Conservation (phyloP, 345 rosid species). For the Syzygium oleosum region DNA sequence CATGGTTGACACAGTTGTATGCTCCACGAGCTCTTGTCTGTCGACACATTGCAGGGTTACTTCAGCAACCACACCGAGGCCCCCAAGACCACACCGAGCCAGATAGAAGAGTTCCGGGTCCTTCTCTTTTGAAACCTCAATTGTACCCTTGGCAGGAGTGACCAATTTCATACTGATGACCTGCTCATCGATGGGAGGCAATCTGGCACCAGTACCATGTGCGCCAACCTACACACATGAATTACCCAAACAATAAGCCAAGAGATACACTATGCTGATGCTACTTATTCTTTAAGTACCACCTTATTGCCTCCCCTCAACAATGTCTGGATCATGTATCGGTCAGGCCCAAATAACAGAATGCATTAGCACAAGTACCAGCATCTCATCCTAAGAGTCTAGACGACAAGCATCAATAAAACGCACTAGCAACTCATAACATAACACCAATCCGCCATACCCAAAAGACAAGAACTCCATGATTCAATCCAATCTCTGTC, state of each 20-base stretch:
- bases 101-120: constrained; percentile 87
- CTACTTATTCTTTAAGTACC: neutral
- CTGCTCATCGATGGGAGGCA: constrained; percentile 97
- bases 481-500: neutral
- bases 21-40: constrained; percentile 91
- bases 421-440: neutral
- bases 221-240: constrained; percentile 70
- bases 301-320: neutral
- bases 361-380: neutral
- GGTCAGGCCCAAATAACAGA: neutral
- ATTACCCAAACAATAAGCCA: neutral
- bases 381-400: neutral
- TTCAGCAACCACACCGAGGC: constrained; percentile 96
- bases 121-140: constrained; percentile 76
- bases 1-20: constrained; percentile 63
- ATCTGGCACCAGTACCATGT: constrained; percentile 93
- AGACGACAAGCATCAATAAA: neutral
- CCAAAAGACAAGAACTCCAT: neutral
- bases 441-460: neutral
- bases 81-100: constrained; percentile 95
- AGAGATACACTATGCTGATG: neutral
- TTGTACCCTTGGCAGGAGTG: constrained; percentile 91
- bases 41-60: constrained; percentile 92
- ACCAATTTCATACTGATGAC: constrained; percentile 85
- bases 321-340: neutral